Evolutionary conservation across 495 filamentous ascomycete species (phyloP), one percentile per base, ranked within the genome.

Genomic region (Podospora anserina): DNA sequence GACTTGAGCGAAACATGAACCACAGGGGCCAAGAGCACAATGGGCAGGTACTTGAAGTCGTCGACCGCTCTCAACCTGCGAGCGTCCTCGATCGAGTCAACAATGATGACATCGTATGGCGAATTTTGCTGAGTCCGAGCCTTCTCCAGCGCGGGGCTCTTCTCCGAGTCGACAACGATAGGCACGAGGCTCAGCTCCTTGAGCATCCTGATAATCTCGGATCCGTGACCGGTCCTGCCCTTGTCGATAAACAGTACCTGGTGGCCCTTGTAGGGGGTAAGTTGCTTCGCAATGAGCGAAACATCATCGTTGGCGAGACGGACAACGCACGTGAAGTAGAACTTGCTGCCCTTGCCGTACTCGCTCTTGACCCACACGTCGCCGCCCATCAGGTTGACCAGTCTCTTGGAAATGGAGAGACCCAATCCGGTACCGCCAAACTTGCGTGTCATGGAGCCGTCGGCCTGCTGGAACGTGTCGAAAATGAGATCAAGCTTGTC

Each of bases 401-500:
- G 82, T 69, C 93, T 88, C 82, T 96, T 94, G 19, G 95, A 99
- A 76, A 99, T 99, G 18, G 94, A 97, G 53, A 99, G 83, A 69
- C 95, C 95, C 27, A 99, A 86, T 66, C 95, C 95, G 28, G 95
- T 99, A 71, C 95, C 95, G 75, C 95, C 95, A 75, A 99, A 99
- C 72, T 96, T 92, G 69, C 95, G 86, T 11, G 95, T 99, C 73
- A 96, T 99, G 9, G 94, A 97, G 39, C 95, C 95, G 80, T 99
- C 95, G 11, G 95, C 95, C 81, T 99, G 95, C 75, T 97, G 96
- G 88, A 99, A 99, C 16, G 95, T 99, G 79, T 98, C 95, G 77
- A 99, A 99, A 78, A 99, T 99, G 67, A 98, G 81, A 77, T 97
- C 93, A 28, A 98, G 87, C 81, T 99, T 99, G 76, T 98, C 95